Conservation (phyloP, 176 grass and related monocot species). For the Oryza nivara region DNA sequence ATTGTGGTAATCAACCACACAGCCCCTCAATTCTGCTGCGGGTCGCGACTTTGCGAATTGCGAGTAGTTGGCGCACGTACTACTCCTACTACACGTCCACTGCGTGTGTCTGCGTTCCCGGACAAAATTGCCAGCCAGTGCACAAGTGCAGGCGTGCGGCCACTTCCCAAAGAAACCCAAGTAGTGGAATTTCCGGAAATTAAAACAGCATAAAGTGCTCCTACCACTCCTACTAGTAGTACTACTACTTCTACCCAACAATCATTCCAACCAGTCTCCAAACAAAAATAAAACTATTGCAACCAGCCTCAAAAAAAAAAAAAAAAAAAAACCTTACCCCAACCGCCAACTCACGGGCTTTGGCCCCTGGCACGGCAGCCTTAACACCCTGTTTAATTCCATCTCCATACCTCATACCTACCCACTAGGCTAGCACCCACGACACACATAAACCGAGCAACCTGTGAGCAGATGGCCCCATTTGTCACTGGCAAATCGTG, state of each 20-base stretch:
- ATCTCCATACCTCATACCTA: not conserved
- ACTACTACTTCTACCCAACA: not conserved
- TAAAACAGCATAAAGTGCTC: not conserved
- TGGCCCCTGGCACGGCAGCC: not conserved
- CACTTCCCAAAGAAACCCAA: not conserved
- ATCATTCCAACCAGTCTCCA: constrained; percentile 21
- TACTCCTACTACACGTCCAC: not conserved
- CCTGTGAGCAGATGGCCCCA: not conserved
- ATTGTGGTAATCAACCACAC: no score
- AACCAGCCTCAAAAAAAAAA: not conserved
- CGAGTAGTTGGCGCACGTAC: not conserved
- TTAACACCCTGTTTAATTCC: constrained; percentile 19
- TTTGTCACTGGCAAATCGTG: not conserved
- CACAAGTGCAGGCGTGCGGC: not conserved
- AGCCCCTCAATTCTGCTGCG: not conserved
- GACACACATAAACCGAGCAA: not conserved
- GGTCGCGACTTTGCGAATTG: not conserved
- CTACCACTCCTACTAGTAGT: not conserved
- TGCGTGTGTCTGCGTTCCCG: not conserved
- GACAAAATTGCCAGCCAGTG: not conserved
- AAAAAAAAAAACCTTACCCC: not conserved
- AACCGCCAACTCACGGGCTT: constrained; percentile 38
- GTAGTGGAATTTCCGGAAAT: not conserved
- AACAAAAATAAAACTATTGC: constrained; percentile 9
- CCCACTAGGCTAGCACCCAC: no score